Conservation (phyloP, 805 yeast genomes). For the Cyberlindnera amylophila region DNA sequence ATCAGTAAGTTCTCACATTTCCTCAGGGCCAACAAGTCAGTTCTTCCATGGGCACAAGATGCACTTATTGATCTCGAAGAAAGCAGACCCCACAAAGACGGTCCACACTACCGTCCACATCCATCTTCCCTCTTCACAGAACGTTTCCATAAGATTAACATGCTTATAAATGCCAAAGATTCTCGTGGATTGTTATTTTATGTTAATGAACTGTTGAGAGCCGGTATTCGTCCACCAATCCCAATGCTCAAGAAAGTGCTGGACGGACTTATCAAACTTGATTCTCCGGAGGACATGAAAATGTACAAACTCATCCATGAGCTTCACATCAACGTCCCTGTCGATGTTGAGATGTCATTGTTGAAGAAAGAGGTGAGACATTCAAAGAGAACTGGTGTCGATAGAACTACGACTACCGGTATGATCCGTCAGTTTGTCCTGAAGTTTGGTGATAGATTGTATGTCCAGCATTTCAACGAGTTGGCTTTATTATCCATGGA, state of each 20-base stretch:
- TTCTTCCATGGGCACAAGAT: conserved; percentile 5
- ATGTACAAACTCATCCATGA: conserved; percentile 17
- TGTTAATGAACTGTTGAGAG: conserved; percentile 16
- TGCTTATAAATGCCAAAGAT: neutral
- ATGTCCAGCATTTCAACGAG: conserved; percentile 8
- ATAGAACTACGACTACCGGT: neutral
- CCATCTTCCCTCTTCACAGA: neutral
- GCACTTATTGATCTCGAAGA: neutral
- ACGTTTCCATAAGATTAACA: conserved; percentile 2
- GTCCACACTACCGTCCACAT: neutral
- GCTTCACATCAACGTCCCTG: conserved; percentile 11
- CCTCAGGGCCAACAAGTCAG: neutral
- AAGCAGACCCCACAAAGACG: neutral
- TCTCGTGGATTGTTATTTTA: conserved; percentile 8
- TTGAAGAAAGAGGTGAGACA: conserved; percentile 5
- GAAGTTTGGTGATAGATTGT: conserved; percentile 2
- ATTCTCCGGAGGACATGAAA: conserved; percentile 11
- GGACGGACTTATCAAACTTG: conserved; percentile 8
- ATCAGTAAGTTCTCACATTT: conserved; percentile 6
- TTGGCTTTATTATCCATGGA: conserved; percentile 12
- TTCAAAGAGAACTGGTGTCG: neutral
- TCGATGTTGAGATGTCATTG: conserved; percentile 14
- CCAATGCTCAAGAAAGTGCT: conserved; percentile 10
- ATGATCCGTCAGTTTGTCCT: conserved; percentile 9
- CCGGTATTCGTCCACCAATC: conserved; percentile 20